A percentile compares a stretch with the other conserved stretches of the same genome.
Conservation (phyloP, 2,329 filamentous ascomycete species). For the Whalleya microplaca region DNA sequence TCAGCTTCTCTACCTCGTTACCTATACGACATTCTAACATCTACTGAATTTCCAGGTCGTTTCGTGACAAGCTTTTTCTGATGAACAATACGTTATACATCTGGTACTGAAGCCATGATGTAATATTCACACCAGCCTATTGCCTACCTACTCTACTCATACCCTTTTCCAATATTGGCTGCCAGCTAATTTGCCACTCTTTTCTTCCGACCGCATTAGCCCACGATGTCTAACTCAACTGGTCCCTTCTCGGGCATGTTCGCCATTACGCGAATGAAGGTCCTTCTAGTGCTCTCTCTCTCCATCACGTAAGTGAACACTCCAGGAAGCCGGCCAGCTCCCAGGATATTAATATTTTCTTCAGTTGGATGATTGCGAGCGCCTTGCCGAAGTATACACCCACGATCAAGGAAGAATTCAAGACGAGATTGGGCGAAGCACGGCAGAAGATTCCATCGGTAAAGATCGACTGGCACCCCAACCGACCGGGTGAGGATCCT, state of each 20-base stretch:
- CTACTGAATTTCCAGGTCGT: neutral
- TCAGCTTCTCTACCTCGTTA: neutral
- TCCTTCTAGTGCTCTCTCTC: slow-evolving; percentile 42
- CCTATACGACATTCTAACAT: neutral
- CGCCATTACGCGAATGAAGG: slow-evolving; percentile 40
- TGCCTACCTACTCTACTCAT: neutral
- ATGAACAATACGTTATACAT: neutral
- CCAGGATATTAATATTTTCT: slow-evolving; percentile 3
- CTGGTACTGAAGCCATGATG: neutral
- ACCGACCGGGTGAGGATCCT: slow-evolving; percentile 26
- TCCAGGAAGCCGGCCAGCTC: neutral
- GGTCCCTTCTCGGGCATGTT: slow-evolving; percentile 20
- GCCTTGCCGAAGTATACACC: slow-evolving; percentile 49
- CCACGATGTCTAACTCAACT: slow-evolving; percentile 6
- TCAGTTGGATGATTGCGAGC: slow-evolving; percentile 52
- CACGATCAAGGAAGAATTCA: slow-evolving; percentile 44
- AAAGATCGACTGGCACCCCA: slow-evolving; percentile 38
- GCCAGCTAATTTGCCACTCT: neutral
- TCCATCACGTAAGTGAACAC: slow-evolving; percentile 41
- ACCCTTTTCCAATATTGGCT: neutral
- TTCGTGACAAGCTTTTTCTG: neutral
- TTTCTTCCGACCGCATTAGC: neutral
- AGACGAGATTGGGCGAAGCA: slow-evolving; percentile 44
- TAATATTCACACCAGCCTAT: neutral
- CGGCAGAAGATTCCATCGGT: slow-evolving; percentile 40